Evolutionary conservation across 257 asterid species (phyloP).

Genomic region (Solanum etuberosum): DNA sequence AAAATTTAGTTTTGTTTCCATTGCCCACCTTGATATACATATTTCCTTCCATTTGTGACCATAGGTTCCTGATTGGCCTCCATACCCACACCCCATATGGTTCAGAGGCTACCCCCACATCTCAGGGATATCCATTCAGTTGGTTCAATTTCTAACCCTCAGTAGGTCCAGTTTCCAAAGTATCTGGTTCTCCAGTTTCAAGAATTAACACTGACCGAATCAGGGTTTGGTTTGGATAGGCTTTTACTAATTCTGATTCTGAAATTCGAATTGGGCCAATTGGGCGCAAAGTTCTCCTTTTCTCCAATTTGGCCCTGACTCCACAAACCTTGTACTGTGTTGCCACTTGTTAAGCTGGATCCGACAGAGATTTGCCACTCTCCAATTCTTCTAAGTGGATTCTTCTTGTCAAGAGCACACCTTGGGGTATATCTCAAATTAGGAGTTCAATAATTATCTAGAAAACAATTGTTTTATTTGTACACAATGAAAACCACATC

Average conservation of each 20-base stretch:
- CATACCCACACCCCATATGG: not conserved
- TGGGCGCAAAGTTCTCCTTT: not conserved
- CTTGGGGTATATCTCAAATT: not conserved
- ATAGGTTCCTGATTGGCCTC: not conserved
- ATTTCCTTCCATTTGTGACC: not conserved
- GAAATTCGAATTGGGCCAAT: not conserved
- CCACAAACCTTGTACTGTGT: not conserved
- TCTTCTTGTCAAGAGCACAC: not conserved
- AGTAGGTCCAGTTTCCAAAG: not conserved
- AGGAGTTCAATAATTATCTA: not conserved
- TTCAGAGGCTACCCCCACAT: not conserved
- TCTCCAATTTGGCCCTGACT: not conserved
- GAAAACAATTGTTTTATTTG: not conserved
- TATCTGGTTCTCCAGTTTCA: not conserved
- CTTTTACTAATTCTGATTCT: not conserved
- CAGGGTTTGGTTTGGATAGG: not conserved
- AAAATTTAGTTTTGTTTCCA: not conserved
- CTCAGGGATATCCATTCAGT: not conserved
- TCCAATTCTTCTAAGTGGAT: not conserved
- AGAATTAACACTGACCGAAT: not conserved
- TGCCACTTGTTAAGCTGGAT: not conserved
- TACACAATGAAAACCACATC: not conserved
- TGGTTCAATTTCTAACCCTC: not conserved
- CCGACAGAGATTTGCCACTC: not conserved
- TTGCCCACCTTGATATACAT: not conserved